Base-by-base conservation (phyloP, 768 basidiomycete genomes). In the Tylopilus vinaceipallidus region DNA sequence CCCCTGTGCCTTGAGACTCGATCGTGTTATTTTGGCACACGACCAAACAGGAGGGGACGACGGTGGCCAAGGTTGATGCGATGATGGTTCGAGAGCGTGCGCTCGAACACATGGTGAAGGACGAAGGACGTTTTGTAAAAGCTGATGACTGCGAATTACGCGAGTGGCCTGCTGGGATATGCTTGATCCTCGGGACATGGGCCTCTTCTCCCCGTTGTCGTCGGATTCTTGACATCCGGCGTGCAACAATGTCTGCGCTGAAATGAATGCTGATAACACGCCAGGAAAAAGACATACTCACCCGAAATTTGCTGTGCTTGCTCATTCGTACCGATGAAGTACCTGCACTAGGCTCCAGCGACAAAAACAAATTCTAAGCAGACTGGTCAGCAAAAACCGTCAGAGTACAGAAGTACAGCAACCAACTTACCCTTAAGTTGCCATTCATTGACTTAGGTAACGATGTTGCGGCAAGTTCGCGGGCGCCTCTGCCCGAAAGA, bases 11-110 rank as follows among this genome's bases (percentile, higher is more conserved):
- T 60, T 52, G 9, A 33, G 38, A 23, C 26, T 32, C 13, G 52
- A 50, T 42, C 48, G 50, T 2, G 61, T 51, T 49, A 61, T 63
- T 40, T 55, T 51, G 12, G 51, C 55, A 47, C 61, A 62, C 26
- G 58, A 50, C 55, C 58, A 63, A 12, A 49, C 19, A 3, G 45
- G 44, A 40, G 26, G 42, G 2, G 10, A 6, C 4, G 27, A 35
- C 4, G 13, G 7, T 19, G 30, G 12, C 8, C 34, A 50, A 40
- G n/a, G 14, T 4, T 29, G 41, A 40, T 4, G 13, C 14, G 33
- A 9, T 6, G 39, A 22, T 27, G 45, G 17, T 27, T 41, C 17
- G 27, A 13, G 22, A 30, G 41, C 13, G 9, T 37, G 45, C 7
- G 20, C 20, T 44, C 12, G 50, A 10, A 47, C 29, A n/a, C 9